Evolutionary conservation across 2,329 filamentous ascomycete species (phyloP).

Genomic region (Sarocladium oryzae): DNA sequence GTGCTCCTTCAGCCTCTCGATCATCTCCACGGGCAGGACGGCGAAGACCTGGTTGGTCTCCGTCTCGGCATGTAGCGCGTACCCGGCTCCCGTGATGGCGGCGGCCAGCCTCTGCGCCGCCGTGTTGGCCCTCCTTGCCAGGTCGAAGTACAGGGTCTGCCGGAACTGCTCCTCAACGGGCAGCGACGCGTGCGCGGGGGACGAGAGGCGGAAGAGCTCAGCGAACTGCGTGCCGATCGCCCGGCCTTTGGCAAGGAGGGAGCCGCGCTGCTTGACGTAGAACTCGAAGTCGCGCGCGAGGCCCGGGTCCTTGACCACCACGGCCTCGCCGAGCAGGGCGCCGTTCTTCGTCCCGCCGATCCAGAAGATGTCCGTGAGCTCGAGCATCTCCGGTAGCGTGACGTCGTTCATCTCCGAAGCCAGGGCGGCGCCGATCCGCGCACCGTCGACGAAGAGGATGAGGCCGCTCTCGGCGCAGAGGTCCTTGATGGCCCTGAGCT

Average conservation of each 20-base stretch:
- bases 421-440: slow-evolving; percentile 37
- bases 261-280: slow-evolving; percentile 45
- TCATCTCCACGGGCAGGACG: slow-evolving; percentile 30
- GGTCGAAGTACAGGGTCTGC: slow-evolving; percentile 36
- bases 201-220: slow-evolving; percentile 33
- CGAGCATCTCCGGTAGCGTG: slow-evolving; percentile 35
- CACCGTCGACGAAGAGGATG: slow-evolving; percentile 41
- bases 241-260: slow-evolving; percentile 41
- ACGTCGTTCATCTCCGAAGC: slow-evolving; percentile 33
- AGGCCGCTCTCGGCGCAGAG: slow-evolving; percentile 35
- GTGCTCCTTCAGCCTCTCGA: slow-evolving; percentile 31
- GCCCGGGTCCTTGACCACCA: slow-evolving; percentile 36
- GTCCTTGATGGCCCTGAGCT: slow-evolving; percentile 34
- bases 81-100: slow-evolving; percentile 36
- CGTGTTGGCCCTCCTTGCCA: slow-evolving; percentile 37
- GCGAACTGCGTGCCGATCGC: slow-evolving; percentile 43
- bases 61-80: slow-evolving; percentile 34
- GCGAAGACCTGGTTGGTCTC: slow-evolving; percentile 48
- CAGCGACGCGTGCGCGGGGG: not conserved
- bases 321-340: slow-evolving; percentile 42
- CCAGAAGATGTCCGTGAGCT: slow-evolving; percentile 47
- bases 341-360: slow-evolving; percentile 48
- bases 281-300: slow-evolving; percentile 42
- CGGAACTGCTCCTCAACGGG: slow-evolving; percentile 13
- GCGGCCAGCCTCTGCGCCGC: slow-evolving; percentile 37